phyloP scores from a whole-genome alignment of 2,329 filamentous ascomycete species.

The Diaporthe sp. region DNA sequence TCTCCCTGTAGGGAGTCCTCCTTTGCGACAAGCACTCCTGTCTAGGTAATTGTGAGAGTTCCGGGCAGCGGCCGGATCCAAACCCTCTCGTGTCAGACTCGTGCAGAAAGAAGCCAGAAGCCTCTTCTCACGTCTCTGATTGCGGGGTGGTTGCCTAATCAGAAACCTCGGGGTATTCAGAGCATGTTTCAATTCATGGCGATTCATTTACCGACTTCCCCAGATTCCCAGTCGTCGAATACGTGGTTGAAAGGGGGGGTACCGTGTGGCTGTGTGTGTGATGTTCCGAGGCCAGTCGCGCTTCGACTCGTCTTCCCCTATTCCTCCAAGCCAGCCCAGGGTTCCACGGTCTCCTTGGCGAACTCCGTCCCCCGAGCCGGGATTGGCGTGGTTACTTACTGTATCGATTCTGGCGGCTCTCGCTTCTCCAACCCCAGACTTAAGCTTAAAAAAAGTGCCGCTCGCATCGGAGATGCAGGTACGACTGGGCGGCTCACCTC shows the following conservation, averaged over 20 bases:
- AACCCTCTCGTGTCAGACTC: slow-evolving; percentile 5
- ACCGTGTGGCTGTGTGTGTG: neutral
- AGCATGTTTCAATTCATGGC: slow-evolving; percentile 5
- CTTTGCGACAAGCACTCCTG: neutral
- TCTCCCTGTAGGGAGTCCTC: neutral
- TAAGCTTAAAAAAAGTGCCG: neutral
- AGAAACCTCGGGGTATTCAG: neutral
- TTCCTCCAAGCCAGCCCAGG: slow-evolving; percentile 11
- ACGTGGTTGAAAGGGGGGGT: neutral
- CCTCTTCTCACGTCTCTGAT: neutral
- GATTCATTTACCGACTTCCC: neutral
- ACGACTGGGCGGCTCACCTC: slow-evolving; percentile 29
- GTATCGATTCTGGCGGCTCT: neutral
- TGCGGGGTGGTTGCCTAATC: neutral
- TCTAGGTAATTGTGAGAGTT: neutral
- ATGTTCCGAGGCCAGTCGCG: slow-evolving; percentile 5
- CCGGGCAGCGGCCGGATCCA: neutral
- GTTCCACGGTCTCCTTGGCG: slow-evolving; percentile 14
- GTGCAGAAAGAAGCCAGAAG: neutral
- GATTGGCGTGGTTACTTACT: neutral
- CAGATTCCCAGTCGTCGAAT: neutral
- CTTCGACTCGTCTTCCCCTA: slow-evolving; percentile 13
- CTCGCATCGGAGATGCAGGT: slow-evolving; percentile 23
- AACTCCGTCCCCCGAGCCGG: slow-evolving; percentile 3
- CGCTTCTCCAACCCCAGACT: neutral